phyloP scores from a whole-genome alignment of 306 rosid species.

The Vigna angularis region DNA sequence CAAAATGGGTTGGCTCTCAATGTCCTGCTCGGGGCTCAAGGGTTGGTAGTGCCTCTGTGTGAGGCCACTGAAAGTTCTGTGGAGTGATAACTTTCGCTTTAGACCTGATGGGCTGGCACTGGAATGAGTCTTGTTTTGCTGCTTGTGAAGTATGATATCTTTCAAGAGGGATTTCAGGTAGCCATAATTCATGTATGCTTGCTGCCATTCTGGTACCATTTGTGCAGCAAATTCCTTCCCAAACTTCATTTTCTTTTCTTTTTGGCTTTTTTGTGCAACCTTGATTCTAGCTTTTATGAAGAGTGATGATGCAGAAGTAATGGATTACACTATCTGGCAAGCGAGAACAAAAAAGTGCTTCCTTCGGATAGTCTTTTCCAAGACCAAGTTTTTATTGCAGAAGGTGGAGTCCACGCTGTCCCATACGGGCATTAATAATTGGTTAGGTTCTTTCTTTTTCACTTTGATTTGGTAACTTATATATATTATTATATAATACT shows the following conservation, averaged over 20 bases:
- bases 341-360: neutral
- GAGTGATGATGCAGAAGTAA: neutral
- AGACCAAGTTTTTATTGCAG: neutral
- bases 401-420: neutral
- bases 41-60: slow-evolving; percentile 45
- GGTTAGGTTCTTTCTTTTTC: neutral
- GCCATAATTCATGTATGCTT: slow-evolving; percentile 74
- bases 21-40: slow-evolving; percentile 41
- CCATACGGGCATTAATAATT: neutral
- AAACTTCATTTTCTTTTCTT: slow-evolving; percentile 59
- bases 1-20: slow-evolving; percentile 69
- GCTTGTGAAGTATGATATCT: slow-evolving; percentile 45
- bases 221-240: slow-evolving; percentile 72
- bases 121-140: slow-evolving; percentile 34
- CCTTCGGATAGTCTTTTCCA: neutral
- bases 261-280: neutral
- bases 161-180: slow-evolving; percentile 61
- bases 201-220: slow-evolving; percentile 83
- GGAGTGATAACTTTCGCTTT: slow-evolving; percentile 57
- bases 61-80: slow-evolving; percentile 82
- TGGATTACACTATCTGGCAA: slow-evolving; percentile 2
- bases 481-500: too few relatives aligned
- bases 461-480: neutral
- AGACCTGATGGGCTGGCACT: slow-evolving; percentile 39
- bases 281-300: neutral